A percentile compares a stretch with the other conserved stretches of the same genome.
Conservation (phyloP, 2,329 filamentous ascomycete species). For the Xylaria multiplex region DNA sequence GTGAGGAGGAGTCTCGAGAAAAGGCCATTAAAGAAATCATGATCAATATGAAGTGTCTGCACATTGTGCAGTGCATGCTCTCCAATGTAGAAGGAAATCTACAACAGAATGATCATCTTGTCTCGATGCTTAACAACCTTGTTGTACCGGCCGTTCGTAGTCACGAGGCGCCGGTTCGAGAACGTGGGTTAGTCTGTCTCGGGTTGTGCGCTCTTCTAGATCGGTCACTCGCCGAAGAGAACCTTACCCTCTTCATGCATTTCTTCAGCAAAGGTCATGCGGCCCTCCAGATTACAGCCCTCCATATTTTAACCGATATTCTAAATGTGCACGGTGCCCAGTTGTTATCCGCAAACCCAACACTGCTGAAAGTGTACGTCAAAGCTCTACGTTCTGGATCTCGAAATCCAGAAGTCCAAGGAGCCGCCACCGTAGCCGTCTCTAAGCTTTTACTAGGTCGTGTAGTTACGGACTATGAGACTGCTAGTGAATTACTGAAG, state of each 20-base stretch:
- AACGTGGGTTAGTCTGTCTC: conserved; percentile 87
- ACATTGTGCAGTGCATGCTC: conserved; percentile 97
- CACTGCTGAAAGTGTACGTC: conserved; percentile 85
- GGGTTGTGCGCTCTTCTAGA: conserved; percentile 92
- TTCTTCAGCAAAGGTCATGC: conserved; percentile 95
- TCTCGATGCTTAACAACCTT: conserved; percentile 97
- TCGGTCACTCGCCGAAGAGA: conserved; percentile 90
- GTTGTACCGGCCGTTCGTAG: conserved; percentile 94
- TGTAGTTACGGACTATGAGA: conserved; percentile 75
- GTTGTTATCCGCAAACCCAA: conserved; percentile 72
- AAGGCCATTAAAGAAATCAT: conserved; percentile 91
- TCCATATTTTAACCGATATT: conserved; percentile 94
- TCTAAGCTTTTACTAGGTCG: conserved; percentile 87
- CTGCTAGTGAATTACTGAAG: conserved; percentile 79
- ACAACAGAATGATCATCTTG: conserved; percentile 89
- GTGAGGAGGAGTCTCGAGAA: conserved; percentile 72
- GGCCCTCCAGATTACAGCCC: conserved; percentile 84
- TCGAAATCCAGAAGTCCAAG: conserved; percentile 78
- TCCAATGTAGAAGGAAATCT: conserved; percentile 89
- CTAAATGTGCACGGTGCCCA: conserved; percentile 87
- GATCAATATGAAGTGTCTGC: conserved; percentile 97
- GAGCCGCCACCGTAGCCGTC: conserved; percentile 81
- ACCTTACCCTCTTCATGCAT: conserved; percentile 91
- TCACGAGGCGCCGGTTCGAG: conserved; percentile 90
- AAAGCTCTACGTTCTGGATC: conserved; percentile 79